Evolutionary conservation across 139 green algal species (phyloP).

Genomic region (Ulvella scutata): DNA sequence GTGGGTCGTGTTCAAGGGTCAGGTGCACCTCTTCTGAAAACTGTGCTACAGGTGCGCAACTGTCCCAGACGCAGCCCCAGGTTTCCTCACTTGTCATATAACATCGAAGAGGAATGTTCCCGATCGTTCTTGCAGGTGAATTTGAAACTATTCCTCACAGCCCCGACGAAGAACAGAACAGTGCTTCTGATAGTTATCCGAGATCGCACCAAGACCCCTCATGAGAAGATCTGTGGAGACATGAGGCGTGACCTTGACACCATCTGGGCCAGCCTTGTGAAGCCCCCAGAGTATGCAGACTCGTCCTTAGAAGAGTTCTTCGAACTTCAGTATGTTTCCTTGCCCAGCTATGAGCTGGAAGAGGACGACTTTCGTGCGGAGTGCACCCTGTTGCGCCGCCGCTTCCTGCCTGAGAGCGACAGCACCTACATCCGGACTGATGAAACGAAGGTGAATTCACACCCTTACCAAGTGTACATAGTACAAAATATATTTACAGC

Average conservation of each 20-base stretch:
- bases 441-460: background rate
- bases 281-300: slow-evolving; percentile 59
- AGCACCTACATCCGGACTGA: background rate
- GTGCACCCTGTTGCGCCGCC: slow-evolving; percentile 35
- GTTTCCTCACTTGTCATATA: too few relatives aligned
- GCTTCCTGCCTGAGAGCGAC: slow-evolving; percentile 52
- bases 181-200: slow-evolving; percentile 97
- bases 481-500: too few relatives aligned
- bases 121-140: slow-evolving; percentile 84
- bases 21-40: slow-evolving; percentile 95
- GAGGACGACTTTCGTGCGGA: slow-evolving; percentile 82
- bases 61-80: background rate
- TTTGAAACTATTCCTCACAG: slow-evolving; percentile 86
- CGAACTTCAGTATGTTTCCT: slow-evolving; percentile 63
- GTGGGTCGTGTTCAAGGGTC: slow-evolving; percentile 86
- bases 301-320: slow-evolving; percentile 76
- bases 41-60: slow-evolving; percentile 77
- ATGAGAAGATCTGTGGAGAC: slow-evolving; percentile 37
- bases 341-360: slow-evolving; percentile 87
- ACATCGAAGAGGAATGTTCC: too few relatives aligned
- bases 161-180: slow-evolving; percentile 42
- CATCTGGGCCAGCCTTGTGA: slow-evolving; percentile 83
- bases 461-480: too few relatives aligned
- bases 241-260: slow-evolving; percentile 51
- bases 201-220: slow-evolving; percentile 78